phyloP scores from a whole-genome alignment of 805 yeast genomes.

The Kodamaea lidongshanica region DNA sequence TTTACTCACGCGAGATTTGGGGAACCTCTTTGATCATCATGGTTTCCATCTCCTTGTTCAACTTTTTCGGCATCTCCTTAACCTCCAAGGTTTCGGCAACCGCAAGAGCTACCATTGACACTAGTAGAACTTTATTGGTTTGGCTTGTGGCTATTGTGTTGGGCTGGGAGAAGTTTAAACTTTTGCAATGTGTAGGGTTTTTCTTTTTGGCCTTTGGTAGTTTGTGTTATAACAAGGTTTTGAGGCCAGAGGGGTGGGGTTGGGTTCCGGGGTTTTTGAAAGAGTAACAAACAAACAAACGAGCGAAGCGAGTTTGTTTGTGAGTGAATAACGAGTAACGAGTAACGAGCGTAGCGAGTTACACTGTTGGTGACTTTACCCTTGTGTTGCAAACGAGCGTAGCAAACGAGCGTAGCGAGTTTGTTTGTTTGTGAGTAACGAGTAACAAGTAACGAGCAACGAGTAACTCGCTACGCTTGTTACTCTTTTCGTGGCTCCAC shows the following conservation, averaged over 20 bases:
- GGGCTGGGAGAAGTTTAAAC: constrained; percentile 70
- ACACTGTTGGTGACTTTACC: too few species aligned
- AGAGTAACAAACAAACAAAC: constrained; percentile 4
- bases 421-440: too few species aligned
- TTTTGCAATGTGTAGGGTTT: constrained; percentile 63
- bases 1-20: constrained; percentile 38
- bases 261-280: constrained; percentile 45
- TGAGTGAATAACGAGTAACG: too few species aligned
- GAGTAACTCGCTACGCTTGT: constrained; percentile 1
- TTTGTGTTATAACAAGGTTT: constrained; percentile 63
- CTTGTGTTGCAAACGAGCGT: too few species aligned
- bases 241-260: constrained; percentile 44
- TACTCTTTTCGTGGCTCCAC: neutral
- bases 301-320: too few species aligned
- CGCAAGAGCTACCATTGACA: constrained; percentile 71
- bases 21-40: constrained; percentile 56
- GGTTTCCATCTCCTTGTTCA: constrained; percentile 67
- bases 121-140: constrained; percentile 67
- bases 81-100: constrained; percentile 68
- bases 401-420: too few species aligned
- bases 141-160: constrained; percentile 64
- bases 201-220: constrained; percentile 62
- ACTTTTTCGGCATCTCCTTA: constrained; percentile 65
- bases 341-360: too few species aligned
- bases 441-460: too few species aligned